A percentile compares a stretch with the other conserved stretches of the same genome.
Evolutionary conservation across 2,329 filamentous ascomycete genomes (phyloP).

Genomic region (Shiraia bambusicola): DNA sequence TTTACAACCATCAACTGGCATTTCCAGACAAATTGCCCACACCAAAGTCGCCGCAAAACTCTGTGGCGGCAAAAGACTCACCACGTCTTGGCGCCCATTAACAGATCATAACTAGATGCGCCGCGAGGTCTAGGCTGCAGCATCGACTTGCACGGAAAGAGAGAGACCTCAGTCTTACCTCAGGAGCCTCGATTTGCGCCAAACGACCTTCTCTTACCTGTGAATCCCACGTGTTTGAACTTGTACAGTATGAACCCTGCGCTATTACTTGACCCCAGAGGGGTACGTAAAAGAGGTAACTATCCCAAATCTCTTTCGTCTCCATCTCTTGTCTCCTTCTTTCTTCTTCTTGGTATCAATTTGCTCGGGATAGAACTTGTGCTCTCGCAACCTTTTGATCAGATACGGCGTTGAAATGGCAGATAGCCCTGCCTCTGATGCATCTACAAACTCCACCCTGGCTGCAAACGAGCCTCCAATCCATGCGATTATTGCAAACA

Average conservation of each 20-base stretch:
- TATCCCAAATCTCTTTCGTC: constrained; percentile 4
- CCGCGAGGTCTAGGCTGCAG: neutral
- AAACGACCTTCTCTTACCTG: constrained; percentile 14
- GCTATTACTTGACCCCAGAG: constrained; percentile 28
- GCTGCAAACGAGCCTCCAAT: neutral
- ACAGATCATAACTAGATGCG: neutral
- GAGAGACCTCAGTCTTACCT: neutral
- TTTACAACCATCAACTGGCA: too few relatives aligned
- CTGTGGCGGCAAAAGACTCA: too few relatives aligned
- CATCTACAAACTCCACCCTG: neutral
- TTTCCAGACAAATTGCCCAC: too few relatives aligned
- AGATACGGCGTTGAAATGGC: constrained; percentile 1
- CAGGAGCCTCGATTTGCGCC: neutral
- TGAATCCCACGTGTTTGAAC: constrained; percentile 4
- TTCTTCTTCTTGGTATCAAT: neutral
- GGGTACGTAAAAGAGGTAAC: constrained; percentile 30
- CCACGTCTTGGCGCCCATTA: too few relatives aligned
- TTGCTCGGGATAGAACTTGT: neutral
- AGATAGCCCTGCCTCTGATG: constrained; percentile 1
- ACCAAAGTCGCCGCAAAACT: too few relatives aligned
- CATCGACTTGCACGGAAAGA: neutral
- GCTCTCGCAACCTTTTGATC: neutral
- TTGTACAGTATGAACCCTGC: constrained; percentile 25
- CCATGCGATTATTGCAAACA: neutral
- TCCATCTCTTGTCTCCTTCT: constrained; percentile 1